Conservation (phyloP, 2,329 filamentous ascomycete genomes). For the Exophiala aquamarina region DNA sequence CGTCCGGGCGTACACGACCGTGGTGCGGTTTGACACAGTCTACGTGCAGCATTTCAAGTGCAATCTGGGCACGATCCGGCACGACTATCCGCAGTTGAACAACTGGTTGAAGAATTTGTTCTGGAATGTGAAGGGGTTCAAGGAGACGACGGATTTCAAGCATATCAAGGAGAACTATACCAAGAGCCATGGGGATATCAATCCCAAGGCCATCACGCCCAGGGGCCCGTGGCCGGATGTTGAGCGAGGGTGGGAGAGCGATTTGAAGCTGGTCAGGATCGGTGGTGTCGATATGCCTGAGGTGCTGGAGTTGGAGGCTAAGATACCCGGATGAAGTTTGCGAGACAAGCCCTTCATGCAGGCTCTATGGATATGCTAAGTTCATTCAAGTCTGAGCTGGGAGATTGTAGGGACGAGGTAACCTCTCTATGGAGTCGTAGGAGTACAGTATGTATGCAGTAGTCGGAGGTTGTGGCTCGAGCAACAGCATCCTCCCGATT, state of each 20-base stretch:
- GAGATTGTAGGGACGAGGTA: too few species aligned
- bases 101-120: slow-evolving; percentile 63
- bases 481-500: too few species aligned
- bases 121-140: slow-evolving; percentile 55
- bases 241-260: slow-evolving; percentile 51
- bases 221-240: slow-evolving; percentile 61
- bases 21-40: slow-evolving; percentile 61
- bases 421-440: too few species aligned
- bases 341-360: too few species aligned
- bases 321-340: slow-evolving; percentile 13
- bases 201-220: slow-evolving; percentile 63
- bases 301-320: slow-evolving; percentile 24
- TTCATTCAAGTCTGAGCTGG: too few species aligned
- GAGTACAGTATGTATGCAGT: too few species aligned
- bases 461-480: too few species aligned
- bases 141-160: slow-evolving; percentile 61
- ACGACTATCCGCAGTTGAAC: slow-evolving; percentile 60
- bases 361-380: too few species aligned
- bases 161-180: slow-evolving; percentile 71
- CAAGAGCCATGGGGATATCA: slow-evolving; percentile 61
- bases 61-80: slow-evolving; percentile 61
- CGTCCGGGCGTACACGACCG: slow-evolving; percentile 56
- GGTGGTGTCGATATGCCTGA: slow-evolving; percentile 43
- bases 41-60: slow-evolving; percentile 69
- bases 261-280: slow-evolving; percentile 49